These are phyloP conservation scores for Simplicillium sp. DNA, from an alignment of 2,329 filamentous ascomycete species.

Conservation along the genomic window DNA sequence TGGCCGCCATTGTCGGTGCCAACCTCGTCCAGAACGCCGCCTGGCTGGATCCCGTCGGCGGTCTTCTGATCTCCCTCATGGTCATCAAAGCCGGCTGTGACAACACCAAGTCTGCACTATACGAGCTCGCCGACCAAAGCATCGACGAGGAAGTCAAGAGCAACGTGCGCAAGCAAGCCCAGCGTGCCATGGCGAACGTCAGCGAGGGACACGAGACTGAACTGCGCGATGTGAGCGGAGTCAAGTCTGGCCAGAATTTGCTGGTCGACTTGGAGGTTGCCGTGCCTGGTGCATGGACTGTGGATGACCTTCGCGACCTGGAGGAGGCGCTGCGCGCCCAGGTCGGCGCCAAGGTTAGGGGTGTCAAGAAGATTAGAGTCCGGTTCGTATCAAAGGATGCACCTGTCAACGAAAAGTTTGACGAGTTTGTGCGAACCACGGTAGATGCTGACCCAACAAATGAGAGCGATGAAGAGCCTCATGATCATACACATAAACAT, in stretches of 20 bases:
- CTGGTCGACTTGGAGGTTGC: slow-evolving; percentile 82
- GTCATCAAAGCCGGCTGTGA: slow-evolving; percentile 83
- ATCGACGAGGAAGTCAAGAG: slow-evolving; percentile 77
- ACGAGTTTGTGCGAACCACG: slow-evolving; percentile 69
- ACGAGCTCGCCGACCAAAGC: slow-evolving; percentile 84
- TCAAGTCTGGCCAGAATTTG: slow-evolving; percentile 96
- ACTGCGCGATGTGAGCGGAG: slow-evolving; percentile 70
- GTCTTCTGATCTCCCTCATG: slow-evolving; percentile 84
- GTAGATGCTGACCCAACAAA: slow-evolving; percentile 55
- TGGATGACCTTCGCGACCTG: slow-evolving; percentile 59
- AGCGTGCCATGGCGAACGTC: slow-evolving; percentile 46
- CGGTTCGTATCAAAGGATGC: slow-evolving; percentile 69
- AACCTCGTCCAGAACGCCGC: slow-evolving; percentile 77
- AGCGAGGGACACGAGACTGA: slow-evolving; percentile 50
- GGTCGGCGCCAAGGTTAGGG: slow-evolving; percentile 69
- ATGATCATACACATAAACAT: slow-evolving; percentile 19
- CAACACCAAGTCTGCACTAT: slow-evolving; percentile 73
- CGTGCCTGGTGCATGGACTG: slow-evolving; percentile 66
- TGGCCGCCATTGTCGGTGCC: slow-evolving; percentile 80
- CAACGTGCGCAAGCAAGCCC: slow-evolving; percentile 58
- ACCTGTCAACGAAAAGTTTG: slow-evolving; percentile 48
- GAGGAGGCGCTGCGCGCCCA: slow-evolving; percentile 66
- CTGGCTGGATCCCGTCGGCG: slow-evolving; percentile 92
- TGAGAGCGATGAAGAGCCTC: slow-evolving; percentile 28
- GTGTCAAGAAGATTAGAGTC: slow-evolving; percentile 74